Conservation (phyloP, 2,329 filamentous ascomycete species). For the Cercospora zeina region DNA sequence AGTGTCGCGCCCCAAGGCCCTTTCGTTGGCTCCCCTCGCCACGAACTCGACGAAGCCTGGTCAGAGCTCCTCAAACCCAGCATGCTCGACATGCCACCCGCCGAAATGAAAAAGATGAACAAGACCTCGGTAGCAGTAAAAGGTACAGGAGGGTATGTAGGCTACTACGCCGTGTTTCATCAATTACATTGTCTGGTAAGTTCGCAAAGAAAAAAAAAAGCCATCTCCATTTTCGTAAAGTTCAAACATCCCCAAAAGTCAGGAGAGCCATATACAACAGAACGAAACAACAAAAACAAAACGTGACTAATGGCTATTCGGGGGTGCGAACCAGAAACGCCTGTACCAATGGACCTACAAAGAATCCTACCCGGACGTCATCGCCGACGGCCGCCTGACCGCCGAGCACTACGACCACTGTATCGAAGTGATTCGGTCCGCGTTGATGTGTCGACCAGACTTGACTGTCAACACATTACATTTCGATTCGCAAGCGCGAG, state of each 20-base stretch:
- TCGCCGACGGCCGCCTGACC: constrained; percentile 4
- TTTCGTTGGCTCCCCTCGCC: constrained; percentile 18
- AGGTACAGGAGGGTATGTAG: constrained; percentile 16
- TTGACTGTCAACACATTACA: constrained; percentile 19
- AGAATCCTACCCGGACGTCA: constrained; percentile 18
- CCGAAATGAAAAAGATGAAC: constrained; percentile 24
- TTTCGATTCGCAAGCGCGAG: constrained; percentile 14
- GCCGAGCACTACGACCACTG: constrained; percentile 22
- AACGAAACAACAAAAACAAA: not conserved
- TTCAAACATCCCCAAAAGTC: no score
- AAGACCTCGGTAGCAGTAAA: constrained; percentile 17
- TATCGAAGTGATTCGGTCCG: constrained; percentile 18
- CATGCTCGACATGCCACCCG: constrained; percentile 16
- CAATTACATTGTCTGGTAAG: constrained; percentile 19
- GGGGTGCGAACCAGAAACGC: constrained; percentile 12
- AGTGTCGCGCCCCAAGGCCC: constrained; percentile 13
- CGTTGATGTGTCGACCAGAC: constrained; percentile 22
- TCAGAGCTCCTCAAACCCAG: constrained; percentile 18
- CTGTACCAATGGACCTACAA: constrained; percentile 21
- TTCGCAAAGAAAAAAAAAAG: not conserved
- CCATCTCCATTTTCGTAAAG: no score
- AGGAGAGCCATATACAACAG: no score
- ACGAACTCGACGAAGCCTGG: constrained; percentile 21
- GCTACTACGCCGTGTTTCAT: constrained; percentile 23
- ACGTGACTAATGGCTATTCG: not conserved